These are phyloP conservation scores for Oryza officinalis DNA, from an alignment of 176 grass and related monocot species.

Conservation along the genomic window DNA sequence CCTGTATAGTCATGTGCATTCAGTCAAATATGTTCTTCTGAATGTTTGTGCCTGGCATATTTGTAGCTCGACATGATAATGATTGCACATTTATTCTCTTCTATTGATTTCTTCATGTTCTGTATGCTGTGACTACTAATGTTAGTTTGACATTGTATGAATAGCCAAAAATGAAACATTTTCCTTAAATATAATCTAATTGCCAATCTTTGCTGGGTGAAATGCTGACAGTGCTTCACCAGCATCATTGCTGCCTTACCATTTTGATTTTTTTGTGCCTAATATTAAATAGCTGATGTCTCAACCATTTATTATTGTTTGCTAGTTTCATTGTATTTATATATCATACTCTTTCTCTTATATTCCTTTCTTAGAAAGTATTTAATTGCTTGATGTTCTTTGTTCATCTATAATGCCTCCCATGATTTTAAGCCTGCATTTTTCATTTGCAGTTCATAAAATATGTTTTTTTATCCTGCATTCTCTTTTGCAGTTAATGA, in stretches of 20 bases:
- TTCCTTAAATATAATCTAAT: neutral
- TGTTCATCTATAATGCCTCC: neutral
- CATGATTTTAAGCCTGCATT: constrained; percentile 5
- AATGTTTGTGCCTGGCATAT: neutral
- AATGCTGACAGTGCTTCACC: neutral
- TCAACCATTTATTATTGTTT: neutral
- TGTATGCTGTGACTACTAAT: neutral
- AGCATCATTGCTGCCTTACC: neutral
- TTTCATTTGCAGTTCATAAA: constrained; percentile 27
- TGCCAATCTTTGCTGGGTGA: neutral
- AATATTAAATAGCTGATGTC: neutral
- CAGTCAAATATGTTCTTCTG: neutral
- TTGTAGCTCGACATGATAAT: neutral
- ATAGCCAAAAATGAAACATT: neutral
- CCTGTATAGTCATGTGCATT: neutral
- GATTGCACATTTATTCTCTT: neutral
- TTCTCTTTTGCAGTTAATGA: constrained; percentile 40
- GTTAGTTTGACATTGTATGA: neutral
- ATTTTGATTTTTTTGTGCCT: too few relatives aligned
- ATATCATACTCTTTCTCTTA: neutral
- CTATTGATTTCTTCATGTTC: neutral
- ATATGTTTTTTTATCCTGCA: neutral
- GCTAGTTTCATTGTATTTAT: neutral
- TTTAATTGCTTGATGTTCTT: neutral
- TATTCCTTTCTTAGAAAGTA: neutral